Base-by-base conservation (phyloP, 164 flowering plant species). In the Malania oleifera region DNA sequence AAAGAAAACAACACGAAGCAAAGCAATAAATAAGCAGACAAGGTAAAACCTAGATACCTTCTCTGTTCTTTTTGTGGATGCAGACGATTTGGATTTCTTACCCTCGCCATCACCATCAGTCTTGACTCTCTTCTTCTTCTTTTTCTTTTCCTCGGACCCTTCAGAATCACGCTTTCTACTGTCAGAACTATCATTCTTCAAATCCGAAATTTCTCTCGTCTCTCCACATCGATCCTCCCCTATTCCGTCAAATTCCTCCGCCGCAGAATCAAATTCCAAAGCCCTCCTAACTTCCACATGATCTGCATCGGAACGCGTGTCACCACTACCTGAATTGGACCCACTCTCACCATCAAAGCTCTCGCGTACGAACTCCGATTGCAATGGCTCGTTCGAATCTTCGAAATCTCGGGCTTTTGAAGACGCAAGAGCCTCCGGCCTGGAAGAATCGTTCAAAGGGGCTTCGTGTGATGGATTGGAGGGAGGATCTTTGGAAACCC, bases 21-120 rank as follows among this genome's bases (percentile, higher is more conserved):
- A 2, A 14, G 38, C 1, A 47, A 1, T 0, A 48, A 38, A 43
- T 5, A 22, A 4, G 20, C 18, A n/a, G 18, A 39, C 52, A 20
- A 47, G n/a, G n/a, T n/a, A n/a, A 45, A 39, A 17, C 17, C n/a
- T 20, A 23, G 18, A n/a, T 62, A 86, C 97, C 90, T 82, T 83
- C 27, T 73, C 82, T 12, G 56, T 79, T 67, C 73, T 72, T 54
- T 75, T 77, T 2, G 55, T 51, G 8, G 66, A 46, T 22, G 60
- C 66, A 24, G 69, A 23, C 14, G 38, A 54, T 53, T 74, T 56
- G 17, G 54, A 40, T 26, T 69, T 56, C 59, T 26, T 75, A 44
- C 63, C 78, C 59, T 26, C 77, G 40, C 63, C 78, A 14, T 47
- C 67, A 2, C 39, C 63, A 20, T 22, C 62, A 27, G 52, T 59